Base-by-base conservation (phyloP, 2,329 filamentous ascomycete species). In the Cadophora sp. region DNA sequence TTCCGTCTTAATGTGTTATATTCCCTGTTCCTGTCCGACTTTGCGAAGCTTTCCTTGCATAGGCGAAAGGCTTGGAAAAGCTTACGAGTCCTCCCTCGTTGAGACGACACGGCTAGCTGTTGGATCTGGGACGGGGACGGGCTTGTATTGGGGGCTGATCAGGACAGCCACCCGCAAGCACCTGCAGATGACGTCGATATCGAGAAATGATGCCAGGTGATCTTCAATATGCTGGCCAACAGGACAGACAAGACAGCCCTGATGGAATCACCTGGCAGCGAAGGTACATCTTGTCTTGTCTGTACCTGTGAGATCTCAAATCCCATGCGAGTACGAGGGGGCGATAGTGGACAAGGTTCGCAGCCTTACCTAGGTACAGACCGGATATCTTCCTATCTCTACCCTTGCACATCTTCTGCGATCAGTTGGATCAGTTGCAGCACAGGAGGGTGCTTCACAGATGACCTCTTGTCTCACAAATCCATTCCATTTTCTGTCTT, bases 131-230 rank as follows among this genome's bases (percentile, higher is more conserved):
- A 45, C 24, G n/a, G 27, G 47, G 47, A n/a, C 36, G 24, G 3
- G 43, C 18, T 45, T 45, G 43, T 11, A 2, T 45, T 30, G 39
- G 9, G 7, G 27, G 20, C 45, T 47, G 36, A 33, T 27, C 41
- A 43, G 33, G 9, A 43, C 56, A 59, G 62, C 45, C 62, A 59
- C 55, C 58, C 18, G 43, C 55, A 50, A 48, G 24, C 45, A 41
- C 39, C 56, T 61, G n/a, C 36, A 56, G 36, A 65, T 65, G 56
- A 65, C 64, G 64, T 65, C 56, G 56, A 61, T 61, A 36, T 14
- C 5, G 45, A 45, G 22, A 59, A 20, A 16, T 16, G 11, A 48
- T 16, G 43, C 41, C 36, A 48, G 36, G 56, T 50, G 53, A 61
- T 18, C 30, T 5, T 33, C 36, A 2, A 30, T 5, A 48, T n/a